Conservation (phyloP, 2,329 filamentous ascomycete species). For the Drechslerella stenobrocha region DNA sequence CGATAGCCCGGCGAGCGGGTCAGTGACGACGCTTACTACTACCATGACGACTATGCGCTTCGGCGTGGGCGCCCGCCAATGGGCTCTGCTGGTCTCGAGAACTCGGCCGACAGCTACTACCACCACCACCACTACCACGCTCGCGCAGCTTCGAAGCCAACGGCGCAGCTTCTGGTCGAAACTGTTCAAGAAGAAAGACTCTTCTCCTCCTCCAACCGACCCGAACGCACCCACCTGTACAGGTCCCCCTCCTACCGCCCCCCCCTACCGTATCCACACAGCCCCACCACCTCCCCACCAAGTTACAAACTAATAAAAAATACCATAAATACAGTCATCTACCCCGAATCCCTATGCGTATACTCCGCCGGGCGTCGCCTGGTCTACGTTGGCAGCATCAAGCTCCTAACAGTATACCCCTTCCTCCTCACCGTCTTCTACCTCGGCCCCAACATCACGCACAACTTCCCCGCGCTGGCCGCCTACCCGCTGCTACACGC, state of each 20-base stretch:
- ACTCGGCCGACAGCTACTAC: too few relatives aligned
- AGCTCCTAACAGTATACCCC: constrained; percentile 37
- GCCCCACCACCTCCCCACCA: too few relatives aligned
- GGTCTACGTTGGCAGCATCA: constrained; percentile 43
- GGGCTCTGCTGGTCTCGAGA: too few relatives aligned
- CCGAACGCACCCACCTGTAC: constrained; percentile 41
- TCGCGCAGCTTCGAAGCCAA: constrained; percentile 9
- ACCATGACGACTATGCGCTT: too few relatives aligned
- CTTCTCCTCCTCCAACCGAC: constrained; percentile 2
- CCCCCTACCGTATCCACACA: not conserved
- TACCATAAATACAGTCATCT: constrained; percentile 21
- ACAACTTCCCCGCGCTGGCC: constrained; percentile 25
- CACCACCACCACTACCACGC: constrained; percentile 1
- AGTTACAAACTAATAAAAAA: too few relatives aligned
- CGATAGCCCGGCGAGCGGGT: too few relatives aligned
- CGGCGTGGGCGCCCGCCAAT: too few relatives aligned
- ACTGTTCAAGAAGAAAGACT: constrained; percentile 27
- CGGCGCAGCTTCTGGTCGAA: constrained; percentile 47
- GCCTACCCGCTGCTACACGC: constrained; percentile 20
- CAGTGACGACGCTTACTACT: too few relatives aligned
- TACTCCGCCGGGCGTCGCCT: constrained; percentile 40
- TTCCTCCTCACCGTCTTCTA: constrained; percentile 48
- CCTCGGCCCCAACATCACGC: constrained; percentile 39
- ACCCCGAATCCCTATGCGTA: constrained; percentile 40
- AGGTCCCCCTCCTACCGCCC: not conserved